Evolutionary conservation across 768 basidiomycete species (phyloP), one percentile per base, ranked within the genome.

Genomic region (Leucocoprinus sp.): DNA sequence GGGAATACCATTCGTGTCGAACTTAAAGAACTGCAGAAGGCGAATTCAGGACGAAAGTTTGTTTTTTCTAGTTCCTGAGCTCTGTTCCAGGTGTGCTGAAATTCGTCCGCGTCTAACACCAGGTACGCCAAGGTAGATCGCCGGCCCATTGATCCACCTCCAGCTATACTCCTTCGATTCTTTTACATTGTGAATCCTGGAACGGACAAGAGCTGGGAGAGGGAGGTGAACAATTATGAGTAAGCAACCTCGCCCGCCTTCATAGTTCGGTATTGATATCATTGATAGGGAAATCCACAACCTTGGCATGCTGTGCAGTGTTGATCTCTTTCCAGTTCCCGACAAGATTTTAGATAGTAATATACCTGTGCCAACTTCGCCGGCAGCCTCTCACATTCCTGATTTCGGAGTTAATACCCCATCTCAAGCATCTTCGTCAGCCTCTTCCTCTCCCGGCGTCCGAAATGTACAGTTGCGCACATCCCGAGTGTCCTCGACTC

Each of bases 101-200:
- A 22, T 35, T 43, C 31, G 37, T 23, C 40, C 40, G 37, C 21
- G 29, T 31, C 47, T 17, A 5, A 42, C 8, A 21, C 37, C 58
- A 82, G 74, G 60, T 81, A 67, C 61, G 80, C 70, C 40, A 74
- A 64, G 59, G 75, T 76, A 31, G 77, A 84, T 64, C 69, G 81
- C 28, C 69, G 82, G 18, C 81, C 81, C 4, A 67, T 84, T 34
- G 82, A 84, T 58, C 82, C 82, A 3, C 82, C 82, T 0, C 82
- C 82, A 0, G 66, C 66, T 17, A 64, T 67, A 12, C 62, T 71
- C 28, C 68, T 84, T 40, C 74, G 71, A 31, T 53, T 82, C 26
- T 81, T 67, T 48, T 62, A 72, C 24, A 60, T 78, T 9, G 56
- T 64, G 43, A 58, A 74, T 48, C 50, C 56, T 5, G 71, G 70